These are phyloP conservation scores for Fusarium proliferatum DNA, from an alignment of 2,329 filamentous ascomycete species.

Conservation along the genomic window DNA sequence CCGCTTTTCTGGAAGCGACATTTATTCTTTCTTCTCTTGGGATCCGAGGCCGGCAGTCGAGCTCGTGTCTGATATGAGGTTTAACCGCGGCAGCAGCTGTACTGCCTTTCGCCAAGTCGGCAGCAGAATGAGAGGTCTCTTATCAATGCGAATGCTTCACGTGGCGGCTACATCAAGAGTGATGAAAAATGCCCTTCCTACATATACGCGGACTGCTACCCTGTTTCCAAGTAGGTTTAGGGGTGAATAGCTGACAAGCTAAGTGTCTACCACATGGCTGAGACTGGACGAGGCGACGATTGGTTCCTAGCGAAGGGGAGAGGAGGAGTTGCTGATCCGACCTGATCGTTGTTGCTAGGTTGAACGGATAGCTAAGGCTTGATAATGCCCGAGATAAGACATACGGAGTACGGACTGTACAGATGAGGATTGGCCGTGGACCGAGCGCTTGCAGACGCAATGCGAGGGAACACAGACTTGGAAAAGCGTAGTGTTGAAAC, in stretches of 20 bases:
- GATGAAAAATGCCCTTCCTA: neutral
- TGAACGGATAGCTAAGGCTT: conserved; percentile 10
- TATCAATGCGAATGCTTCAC: conserved; percentile 26
- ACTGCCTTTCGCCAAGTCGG: conserved; percentile 19
- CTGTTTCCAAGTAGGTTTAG: conserved; percentile 6
- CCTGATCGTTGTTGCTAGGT: neutral
- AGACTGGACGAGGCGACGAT: conserved; percentile 3
- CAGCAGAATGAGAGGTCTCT: conserved; percentile 25
- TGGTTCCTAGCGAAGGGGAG: neutral
- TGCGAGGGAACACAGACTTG: conserved; percentile 27
- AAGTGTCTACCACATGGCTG: conserved; percentile 1
- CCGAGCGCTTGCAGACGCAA: conserved; percentile 19
- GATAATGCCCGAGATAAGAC: conserved; percentile 26
- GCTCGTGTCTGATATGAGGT: conserved; percentile 27
- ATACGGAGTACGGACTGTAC: conserved; percentile 20
- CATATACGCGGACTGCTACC: conserved; percentile 7
- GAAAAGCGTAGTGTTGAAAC: conserved; percentile 20
- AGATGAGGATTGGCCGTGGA: conserved; percentile 18
- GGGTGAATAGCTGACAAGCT: neutral
- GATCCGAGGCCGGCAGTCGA: conserved; percentile 34
- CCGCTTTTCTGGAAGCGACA: conserved; percentile 37
- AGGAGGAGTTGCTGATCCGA: conserved; percentile 3
- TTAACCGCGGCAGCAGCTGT: conserved; percentile 36
- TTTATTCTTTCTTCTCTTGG: conserved; percentile 25
- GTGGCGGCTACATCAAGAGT: neutral